phyloP scores from a whole-genome alignment of 1,139 yeast species.

The Scheffersomyces parashehatae region DNA sequence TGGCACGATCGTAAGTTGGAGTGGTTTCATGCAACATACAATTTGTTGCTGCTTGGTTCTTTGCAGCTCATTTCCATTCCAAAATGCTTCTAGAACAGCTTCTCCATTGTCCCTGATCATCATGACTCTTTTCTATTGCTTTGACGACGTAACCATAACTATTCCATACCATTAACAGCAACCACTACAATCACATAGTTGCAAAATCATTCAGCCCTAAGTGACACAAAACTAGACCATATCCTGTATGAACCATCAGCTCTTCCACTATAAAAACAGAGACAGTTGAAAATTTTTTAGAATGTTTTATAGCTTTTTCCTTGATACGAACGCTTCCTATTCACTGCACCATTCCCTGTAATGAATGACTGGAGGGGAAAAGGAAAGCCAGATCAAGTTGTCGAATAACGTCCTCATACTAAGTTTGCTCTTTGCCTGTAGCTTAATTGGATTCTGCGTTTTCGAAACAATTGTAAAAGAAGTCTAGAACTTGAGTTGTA shows the following conservation, averaged over 20 bases:
- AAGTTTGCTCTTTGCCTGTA: constrained; percentile 23
- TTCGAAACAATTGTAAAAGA: constrained; percentile 25
- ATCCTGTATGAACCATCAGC: neutral
- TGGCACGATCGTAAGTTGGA: too few relatives aligned
- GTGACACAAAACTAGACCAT: too few relatives aligned
- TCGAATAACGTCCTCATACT: constrained; percentile 44
- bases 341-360: constrained; percentile 55
- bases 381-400: constrained; percentile 34
- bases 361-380: constrained; percentile 55
- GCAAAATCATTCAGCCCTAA: too few relatives aligned
- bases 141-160: too few relatives aligned
- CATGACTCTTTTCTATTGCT: too few relatives aligned
- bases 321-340: constrained; percentile 61
- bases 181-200: too few relatives aligned
- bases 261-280: constrained; percentile 1
- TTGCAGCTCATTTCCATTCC: too few relatives aligned
- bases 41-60: too few relatives aligned
- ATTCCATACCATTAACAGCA: too few relatives aligned
- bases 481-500: neutral
- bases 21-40: too few relatives aligned
- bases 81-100: too few relatives aligned
- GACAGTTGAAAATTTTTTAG: neutral
- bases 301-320: constrained; percentile 19
- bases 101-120: too few relatives aligned
- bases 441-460: constrained; percentile 41